Base-by-base conservation (phyloP, 2,329 filamentous ascomycete species). In the Escovopsis sp. region DNA sequence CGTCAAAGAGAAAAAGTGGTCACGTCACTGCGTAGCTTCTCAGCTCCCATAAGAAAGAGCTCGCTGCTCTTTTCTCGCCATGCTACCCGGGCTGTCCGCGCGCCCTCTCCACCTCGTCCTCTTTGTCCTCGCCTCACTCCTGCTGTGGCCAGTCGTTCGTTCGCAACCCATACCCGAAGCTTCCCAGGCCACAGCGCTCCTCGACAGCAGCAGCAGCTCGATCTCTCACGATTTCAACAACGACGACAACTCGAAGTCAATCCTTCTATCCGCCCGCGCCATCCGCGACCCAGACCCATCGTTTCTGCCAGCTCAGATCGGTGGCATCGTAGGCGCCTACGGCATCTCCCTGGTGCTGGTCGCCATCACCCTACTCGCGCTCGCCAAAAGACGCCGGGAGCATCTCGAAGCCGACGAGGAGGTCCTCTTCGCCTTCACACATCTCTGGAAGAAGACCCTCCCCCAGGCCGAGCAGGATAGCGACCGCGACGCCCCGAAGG, bases 241-340 rank as follows among this genome's bases (percentile, higher is more conserved):
- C 27, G 11, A 52, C 38, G 53, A 51, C 46, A 44, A 53, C 49
- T 57, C 50, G 52, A 54, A 58, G 42, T 53, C 52, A 46, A 62
- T 74, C 41, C 65, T 72, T 8, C 57, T 77, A 36, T 77, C 77
- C 34, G 67, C 68, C 42, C 61, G 69, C 51, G 74, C 79, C 32
- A 59, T 76, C 39, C 67, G 76, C 51, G 70, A 87, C 57, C 65
- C 65, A 48, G 70, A 87, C 57, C 65, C 65, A 48, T 62, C 70
- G 14, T 76, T 81, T 43, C 74, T 95, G 16, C 85, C 87, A 14
- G 79, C 77, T 45, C 81, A 95, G 60, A 79, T 95, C 51, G 81
- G 83, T 48, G 85, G 80, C 50, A 83, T 96, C 45, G 72, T 89
- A 45, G 86, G 80, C 46, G 80, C 84, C 45, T 95, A 95, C 74